Conservation (phyloP, 495 filamentous ascomycete species). For the Penicillium subrubescens region DNA sequence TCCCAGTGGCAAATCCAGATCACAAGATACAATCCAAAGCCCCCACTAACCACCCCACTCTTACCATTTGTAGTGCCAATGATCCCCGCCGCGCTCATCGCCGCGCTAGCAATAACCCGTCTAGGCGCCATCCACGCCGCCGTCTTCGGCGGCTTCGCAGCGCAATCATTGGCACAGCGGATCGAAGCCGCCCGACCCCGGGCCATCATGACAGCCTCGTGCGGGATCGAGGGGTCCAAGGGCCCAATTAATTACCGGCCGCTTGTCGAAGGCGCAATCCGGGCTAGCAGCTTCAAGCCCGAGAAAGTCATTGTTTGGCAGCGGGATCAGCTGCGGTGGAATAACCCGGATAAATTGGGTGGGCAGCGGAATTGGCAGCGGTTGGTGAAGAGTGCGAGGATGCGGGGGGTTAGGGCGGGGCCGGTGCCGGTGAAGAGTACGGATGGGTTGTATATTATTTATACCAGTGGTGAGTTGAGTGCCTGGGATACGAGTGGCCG, state of each 20-base stretch:
- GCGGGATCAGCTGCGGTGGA: constrained; percentile 75
- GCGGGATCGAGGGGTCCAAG: constrained; percentile 87
- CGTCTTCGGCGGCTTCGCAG: constrained; percentile 90
- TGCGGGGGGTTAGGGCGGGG: constrained; percentile 63
- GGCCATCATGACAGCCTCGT: constrained; percentile 83
- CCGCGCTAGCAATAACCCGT: constrained; percentile 76
- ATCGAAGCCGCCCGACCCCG: constrained; percentile 80
- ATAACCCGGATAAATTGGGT: constrained; percentile 58
- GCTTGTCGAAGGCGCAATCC: constrained; percentile 69
- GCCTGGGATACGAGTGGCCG: neutral
- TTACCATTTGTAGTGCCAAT: constrained; percentile 80
- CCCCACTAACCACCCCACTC: neutral
- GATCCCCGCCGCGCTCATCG: constrained; percentile 86
- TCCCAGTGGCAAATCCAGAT: neutral
- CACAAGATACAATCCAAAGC: neutral
- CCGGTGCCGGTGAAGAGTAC: constrained; percentile 76
- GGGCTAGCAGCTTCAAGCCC: constrained; percentile 62
- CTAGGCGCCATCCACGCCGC: constrained; percentile 89
- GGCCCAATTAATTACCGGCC: constrained; percentile 70
- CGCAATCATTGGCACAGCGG: constrained; percentile 79
- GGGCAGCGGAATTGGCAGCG: constrained; percentile 80
- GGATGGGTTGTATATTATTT: constrained; percentile 87
- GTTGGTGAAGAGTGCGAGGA: constrained; percentile 66
- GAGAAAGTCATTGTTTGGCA: constrained; percentile 74
- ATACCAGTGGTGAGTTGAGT: constrained; percentile 61